These are phyloP conservation scores for Penicillium roqueforti DNA, from an alignment of 495 filamentous ascomycete genomes.

Conservation along the genomic window DNA sequence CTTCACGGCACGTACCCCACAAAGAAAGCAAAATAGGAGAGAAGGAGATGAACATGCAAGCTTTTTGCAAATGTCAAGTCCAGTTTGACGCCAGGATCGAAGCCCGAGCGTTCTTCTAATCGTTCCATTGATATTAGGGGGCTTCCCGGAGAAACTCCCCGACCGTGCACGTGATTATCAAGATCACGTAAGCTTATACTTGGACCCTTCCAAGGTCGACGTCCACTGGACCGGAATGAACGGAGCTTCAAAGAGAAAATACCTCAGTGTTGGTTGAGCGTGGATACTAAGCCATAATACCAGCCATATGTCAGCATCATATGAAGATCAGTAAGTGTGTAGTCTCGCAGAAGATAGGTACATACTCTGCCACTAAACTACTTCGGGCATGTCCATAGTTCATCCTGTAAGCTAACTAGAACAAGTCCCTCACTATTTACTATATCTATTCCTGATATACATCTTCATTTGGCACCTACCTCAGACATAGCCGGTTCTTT, in stretches of 20 bases:
- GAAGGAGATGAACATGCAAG: slow-evolving; percentile 14
- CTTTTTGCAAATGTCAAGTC: slow-evolving; percentile 21
- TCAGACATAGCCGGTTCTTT: too few species aligned
- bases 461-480: too few species aligned
- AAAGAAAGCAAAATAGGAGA: slow-evolving; percentile 9
- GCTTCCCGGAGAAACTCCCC: slow-evolving; percentile 21
- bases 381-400: too few species aligned
- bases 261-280: background rate
- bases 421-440: too few species aligned
- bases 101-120: slow-evolving; percentile 20
- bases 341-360: background rate
- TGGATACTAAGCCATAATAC: background rate
- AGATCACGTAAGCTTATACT: slow-evolving; percentile 10
- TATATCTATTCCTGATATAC: too few species aligned
- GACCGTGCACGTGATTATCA: slow-evolving; percentile 18
- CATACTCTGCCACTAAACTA: too few species aligned
- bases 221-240: background rate
- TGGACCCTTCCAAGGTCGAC: background rate
- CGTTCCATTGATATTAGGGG: slow-evolving; percentile 24
- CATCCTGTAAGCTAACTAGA: too few species aligned
- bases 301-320: background rate
- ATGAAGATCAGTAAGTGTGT: background rate
- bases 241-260: background rate
- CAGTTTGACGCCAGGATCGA: slow-evolving; percentile 28
- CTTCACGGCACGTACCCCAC: slow-evolving; percentile 14